Evolutionary conservation across 768 basidiomycete species (phyloP).

Genomic region (Clavaria fumosa): DNA sequence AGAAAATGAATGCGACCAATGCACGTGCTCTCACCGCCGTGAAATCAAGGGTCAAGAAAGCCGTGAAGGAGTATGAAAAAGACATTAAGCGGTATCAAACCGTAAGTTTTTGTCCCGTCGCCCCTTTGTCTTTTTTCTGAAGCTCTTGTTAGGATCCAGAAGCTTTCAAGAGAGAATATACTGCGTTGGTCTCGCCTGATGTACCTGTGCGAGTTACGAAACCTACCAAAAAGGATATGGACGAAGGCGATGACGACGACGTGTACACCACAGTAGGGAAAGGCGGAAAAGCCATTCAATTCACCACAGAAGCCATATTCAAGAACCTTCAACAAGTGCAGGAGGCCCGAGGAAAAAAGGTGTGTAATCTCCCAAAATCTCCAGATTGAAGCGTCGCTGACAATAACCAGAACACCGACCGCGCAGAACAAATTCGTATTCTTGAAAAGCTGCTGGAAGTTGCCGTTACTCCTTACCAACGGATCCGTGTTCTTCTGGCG

Average conservation of each 20-base stretch:
- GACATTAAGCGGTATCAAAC: conserved; percentile 67
- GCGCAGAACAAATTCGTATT: conserved; percentile 84
- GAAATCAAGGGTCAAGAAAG: conserved; percentile 95
- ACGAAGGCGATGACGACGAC: conserved; percentile 30
- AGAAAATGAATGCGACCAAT: conserved; percentile 92
- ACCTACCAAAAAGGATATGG: conserved; percentile 14
- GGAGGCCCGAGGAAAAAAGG: conserved; percentile 94
- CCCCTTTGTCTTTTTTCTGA: conserved; percentile 1
- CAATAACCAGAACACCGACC: conserved; percentile 73
- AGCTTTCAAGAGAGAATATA: conserved; percentile 67
- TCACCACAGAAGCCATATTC: conserved; percentile 76
- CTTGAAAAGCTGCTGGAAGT: conserved; percentile 78
- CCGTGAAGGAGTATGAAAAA: conserved; percentile 73
- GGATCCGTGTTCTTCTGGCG: conserved; percentile 85
- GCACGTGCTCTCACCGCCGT: conserved; percentile 92
- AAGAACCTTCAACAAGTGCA: conserved; percentile 84
- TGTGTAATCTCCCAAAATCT: too few species aligned
- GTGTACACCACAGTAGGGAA: conserved; percentile 82
- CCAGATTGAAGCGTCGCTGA: too few species aligned
- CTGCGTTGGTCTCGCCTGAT: conserved; percentile 31
- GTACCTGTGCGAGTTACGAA: conserved; percentile 10
- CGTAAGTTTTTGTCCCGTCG: conserved; percentile 26
- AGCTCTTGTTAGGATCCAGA: conserved; percentile 57
- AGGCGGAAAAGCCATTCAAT: conserved; percentile 71
- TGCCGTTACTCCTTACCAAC: conserved; percentile 78